Base-by-base conservation (phyloP, 805 yeast species). In the Candida dendrica region DNA sequence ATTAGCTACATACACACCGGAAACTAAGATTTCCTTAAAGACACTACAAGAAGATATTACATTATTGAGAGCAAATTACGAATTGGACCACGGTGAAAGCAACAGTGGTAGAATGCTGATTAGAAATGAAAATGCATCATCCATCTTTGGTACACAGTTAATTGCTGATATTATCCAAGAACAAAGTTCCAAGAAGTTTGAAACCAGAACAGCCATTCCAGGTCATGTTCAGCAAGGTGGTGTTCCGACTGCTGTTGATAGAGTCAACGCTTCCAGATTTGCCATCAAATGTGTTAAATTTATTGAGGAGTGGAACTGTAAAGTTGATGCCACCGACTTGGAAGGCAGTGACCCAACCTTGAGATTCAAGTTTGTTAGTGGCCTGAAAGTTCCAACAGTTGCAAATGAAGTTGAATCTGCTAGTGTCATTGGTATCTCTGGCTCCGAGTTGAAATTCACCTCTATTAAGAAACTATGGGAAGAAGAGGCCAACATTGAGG, bases 191-290 rank as follows among this genome's bases (percentile, higher is more conserved):
- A 86, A 84, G 38, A 73, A 72, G 50, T 93, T 86, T 60, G 97
- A 90, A 55, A 84, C 93, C 15, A 82, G 95, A 61, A 89, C 96
- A 4, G 98, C 98, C 14, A 79, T 90, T 46, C 98, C 98, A 22
- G 98, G 98, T 26, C 98, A 91, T 60, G 93, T 91, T 44, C 98
- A 93, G 72, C 98, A 93, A 67, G 98, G 98, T 61, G 93, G 90
- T 46, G 76, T 79, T 41, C 98, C 98, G 39, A 82, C 96, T 7
- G 88, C 98, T 6, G 84, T 90, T 69, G 98, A 93, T 61, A 79
- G 98, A 63, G 81, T 89, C 32, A 75, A 82, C 49, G 96, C 95
- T 6, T 81, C 90, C 6, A 78, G 98, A 60, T 83, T 84, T 61
- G 96, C 96, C 3, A 84, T 91, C 51, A 84, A 81, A 64, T 88